Evolutionary conservation across 495 filamentous ascomycete species (phyloP), one percentile per base, ranked within the genome.

Genomic region (Neurospora sp.): DNA sequence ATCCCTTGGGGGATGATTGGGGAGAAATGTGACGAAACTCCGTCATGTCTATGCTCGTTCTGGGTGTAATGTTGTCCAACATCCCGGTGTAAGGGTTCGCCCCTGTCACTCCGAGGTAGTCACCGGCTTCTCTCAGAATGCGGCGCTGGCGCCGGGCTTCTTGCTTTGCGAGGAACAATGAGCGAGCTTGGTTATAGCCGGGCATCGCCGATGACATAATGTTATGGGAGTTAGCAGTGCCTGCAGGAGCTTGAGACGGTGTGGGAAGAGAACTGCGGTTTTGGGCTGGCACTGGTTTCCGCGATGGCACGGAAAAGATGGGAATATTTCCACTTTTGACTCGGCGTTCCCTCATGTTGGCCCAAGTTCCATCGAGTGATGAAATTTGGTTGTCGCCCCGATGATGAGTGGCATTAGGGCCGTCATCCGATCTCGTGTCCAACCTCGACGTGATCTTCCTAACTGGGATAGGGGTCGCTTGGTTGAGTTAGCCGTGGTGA

Each of bases 21-120:
- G 54, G 54, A 66, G 12, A 66, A 7, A 3, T 2, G 12, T 14
- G 54, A 66, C 54, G 27, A 37, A 66, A 66, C 27, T 48, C 66
- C 12, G 71, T 66, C 18, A 76, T 81, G 3, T 75, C 77, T 5
- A 77, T 76, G 72, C 81, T 84, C 11, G 78, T 82, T 16, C 83
- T 84, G 18, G 84, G 83, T 11, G 84, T 85, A 39, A 85, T 76
- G 8, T 83, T 77, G 41, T 87, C 82, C 72, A 80, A 83, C 74
- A 81, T 78, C 2, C 87, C 86, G n/a, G 86, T 88, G 62, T 82
- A 78, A 12, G 87, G 86, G 73, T 88, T 87, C n/a, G 83, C 82
- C 23, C 87, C 86, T 73, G 86, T 86, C 14, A 87, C 84, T 12
- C 87, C 86, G 12, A 88, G 80, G 77, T 83, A 88, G 73, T 88